Evolutionary conservation across 257 asterid species (phyloP), one percentile per base, ranked within the genome.

Genomic region (Solanum bulbocastanum): DNA sequence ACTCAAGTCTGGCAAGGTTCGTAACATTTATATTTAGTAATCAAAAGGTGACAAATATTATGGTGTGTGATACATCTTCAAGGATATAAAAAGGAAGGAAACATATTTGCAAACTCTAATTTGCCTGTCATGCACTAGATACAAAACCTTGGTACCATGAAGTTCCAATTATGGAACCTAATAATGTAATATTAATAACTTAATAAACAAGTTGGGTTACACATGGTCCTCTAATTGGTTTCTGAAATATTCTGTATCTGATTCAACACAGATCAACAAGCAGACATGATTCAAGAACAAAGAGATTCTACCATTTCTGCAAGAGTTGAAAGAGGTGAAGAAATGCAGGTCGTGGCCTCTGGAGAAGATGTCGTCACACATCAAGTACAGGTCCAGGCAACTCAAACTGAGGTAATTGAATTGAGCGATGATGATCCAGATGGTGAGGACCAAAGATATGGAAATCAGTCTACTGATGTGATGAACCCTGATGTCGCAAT

Each of bases 361-460:
- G 40, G 79, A 68, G 35, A 71, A 86, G 46, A 49, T 27, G 16
- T 23, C 14, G 39, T 27, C 46, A 86, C 83, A 71, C 83, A 86
- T 71, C 74, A 40, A 72, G 36, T 22, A 25, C 68, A 56, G 68
- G 74, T 14, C 33, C 84, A 72, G 69, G 76, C 36, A 1, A 23
- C 15, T 32, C 42, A 86, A 83, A 5, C 84, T 65, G 35, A 18
- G 15, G 95, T 95, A 72, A 96, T 96, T 33, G 94, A 92, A 52
- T 83, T 95, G 32, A 91, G 96, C 20, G 95, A 92, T 4, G 97
- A 93, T 56, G 98, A 94, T 15, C 35, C 69, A 18, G 95, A 91
- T 18, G 74, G 44, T 73, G 88, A 73, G 22, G 90, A 86, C 20
- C 86, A 79, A 46, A 85, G 8, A 22, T 46, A 75, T 84, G 84